These are phyloP conservation scores for Kodamaea restingae DNA, from an alignment of 805 yeast species.

Conservation along the genomic window DNA sequence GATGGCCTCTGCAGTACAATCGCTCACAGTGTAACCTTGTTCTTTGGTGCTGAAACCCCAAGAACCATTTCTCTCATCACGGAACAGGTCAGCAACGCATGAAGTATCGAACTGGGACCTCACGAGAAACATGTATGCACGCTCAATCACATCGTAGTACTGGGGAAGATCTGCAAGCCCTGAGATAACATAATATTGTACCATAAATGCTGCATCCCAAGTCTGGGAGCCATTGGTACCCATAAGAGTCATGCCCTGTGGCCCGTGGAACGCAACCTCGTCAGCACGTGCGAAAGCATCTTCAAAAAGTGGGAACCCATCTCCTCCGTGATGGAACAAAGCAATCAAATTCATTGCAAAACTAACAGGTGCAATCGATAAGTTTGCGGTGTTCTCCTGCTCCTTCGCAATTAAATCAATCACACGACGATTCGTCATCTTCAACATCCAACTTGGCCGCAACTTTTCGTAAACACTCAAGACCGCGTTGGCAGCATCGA, in stretches of 20 bases:
- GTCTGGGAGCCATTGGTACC: conserved; percentile 98
- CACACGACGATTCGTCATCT: conserved; percentile 47
- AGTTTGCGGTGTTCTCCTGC: conserved; percentile 66
- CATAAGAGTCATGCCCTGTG: conserved; percentile 87
- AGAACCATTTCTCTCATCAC: conserved; percentile 83
- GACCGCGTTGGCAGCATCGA: conserved; percentile 58
- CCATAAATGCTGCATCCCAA: conserved; percentile 92
- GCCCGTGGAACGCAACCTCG: conserved; percentile 79
- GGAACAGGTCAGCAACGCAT: conserved; percentile 68
- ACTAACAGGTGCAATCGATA: conserved; percentile 92
- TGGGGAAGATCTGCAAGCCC: conserved; percentile 71
- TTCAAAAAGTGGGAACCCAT: conserved; percentile 55
- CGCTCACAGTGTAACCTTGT: conserved; percentile 95
- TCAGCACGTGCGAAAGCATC: conserved; percentile 56
- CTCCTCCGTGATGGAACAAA: conserved; percentile 65
- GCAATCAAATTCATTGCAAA: conserved; percentile 81
- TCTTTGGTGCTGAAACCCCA: conserved; percentile 96
- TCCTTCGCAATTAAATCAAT: conserved; percentile 72
- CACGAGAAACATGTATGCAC: conserved; percentile 67
- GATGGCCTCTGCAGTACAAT: conserved; percentile 93
- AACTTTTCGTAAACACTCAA: conserved; percentile 66
- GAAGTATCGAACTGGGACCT: conserved; percentile 83
- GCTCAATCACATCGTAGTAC: conserved; percentile 58
- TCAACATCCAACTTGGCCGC: conserved; percentile 71
- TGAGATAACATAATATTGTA: conserved; percentile 77